Evolutionary conservation across 2,329 filamentous ascomycete genomes (phyloP), one percentile per base, ranked within the genome.

Genomic region (Colletotrichum neosansevieriae): DNA sequence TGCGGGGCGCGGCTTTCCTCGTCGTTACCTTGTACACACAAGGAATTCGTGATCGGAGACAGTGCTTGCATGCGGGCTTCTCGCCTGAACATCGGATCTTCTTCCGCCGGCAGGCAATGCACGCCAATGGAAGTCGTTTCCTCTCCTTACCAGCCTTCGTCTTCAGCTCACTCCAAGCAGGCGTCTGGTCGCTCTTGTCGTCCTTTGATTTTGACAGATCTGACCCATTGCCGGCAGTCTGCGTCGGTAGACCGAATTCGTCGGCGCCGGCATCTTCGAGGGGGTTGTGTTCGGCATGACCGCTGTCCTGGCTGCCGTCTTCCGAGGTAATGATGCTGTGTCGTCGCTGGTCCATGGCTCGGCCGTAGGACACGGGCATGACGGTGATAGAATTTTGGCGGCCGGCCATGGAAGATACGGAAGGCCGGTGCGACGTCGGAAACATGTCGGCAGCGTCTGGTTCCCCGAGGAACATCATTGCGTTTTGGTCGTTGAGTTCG

Each of bases 11-110:
- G 1, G 95, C 94, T 79, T 98, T 98, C 69, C 96, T 88, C 4
- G 94, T 94, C 0, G 94, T 98, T 68, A 97, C 94, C 76, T 98
- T 98, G 85, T 98, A 99, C 4, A 98, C 94, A 77, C 96, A 99
- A 2, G 95, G 95, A 73, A 97, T 97, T 49, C 95, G 89, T 58
- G 95, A 97, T 64, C 94, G 89, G 67, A 97, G 85, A 77, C 96
- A 98, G 80, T 98, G 96, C 79, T 97, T 98, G 84, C 96, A 99
- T 0, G 94, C 93, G 3, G 96, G 96, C 79, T 98, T 98, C 83
- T 98, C 96, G 67, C 96, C 96, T 0, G 95, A 98, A 78, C 96
- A 99, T 60, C 95, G 90, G 71, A 99, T 98, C 84, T 99, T 99
- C 83, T 99, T 99, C 75, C 96, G 88, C 38, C 96, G 89, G 76